Conservation (phyloP, 768 basidiomycete genomes). For the Xanthoconium stramineum region DNA sequence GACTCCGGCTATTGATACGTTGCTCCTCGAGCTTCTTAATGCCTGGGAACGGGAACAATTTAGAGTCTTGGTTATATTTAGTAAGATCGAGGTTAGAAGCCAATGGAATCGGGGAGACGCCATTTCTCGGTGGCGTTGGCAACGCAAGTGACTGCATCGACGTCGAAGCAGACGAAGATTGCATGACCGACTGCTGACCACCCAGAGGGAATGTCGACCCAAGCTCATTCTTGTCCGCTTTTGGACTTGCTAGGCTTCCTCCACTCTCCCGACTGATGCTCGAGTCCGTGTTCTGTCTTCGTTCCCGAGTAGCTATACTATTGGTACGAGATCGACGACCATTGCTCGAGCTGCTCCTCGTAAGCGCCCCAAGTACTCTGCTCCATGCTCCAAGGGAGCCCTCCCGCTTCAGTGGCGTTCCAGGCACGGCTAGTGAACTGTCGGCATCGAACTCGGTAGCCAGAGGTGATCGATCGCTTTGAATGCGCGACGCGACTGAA, state of each 20-base stretch:
- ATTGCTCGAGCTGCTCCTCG: conserved; percentile 58
- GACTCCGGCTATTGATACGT: conserved; percentile 49
- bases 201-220: conserved; percentile 38
- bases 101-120: conserved; percentile 75
- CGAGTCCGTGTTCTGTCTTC: conserved; percentile 68
- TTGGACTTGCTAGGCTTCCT: conserved; percentile 61
- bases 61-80: conserved; percentile 65
- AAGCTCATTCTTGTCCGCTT: conserved; percentile 51
- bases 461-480: conserved; percentile 57
- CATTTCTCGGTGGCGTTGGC: conserved; percentile 51
- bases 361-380: conserved; percentile 59
- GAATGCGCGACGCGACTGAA: conserved; percentile 60
- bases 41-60: conserved; percentile 89
- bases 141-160: conserved; percentile 60
- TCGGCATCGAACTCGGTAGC: conserved; percentile 50
- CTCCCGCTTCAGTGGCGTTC: conserved; percentile 58
- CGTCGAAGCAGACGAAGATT: conserved; percentile 66
- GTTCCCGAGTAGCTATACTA: conserved; percentile 64
- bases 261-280: conserved; percentile 76
- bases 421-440: conserved; percentile 39
- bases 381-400: conserved; percentile 62
- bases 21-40: conserved; percentile 77
- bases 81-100: conserved; percentile 66
- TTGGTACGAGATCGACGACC: conserved; percentile 80
- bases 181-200: conserved; percentile 51